Conservation (phyloP, 352 stramenopile genomes). For the Globisporangium lucens region DNA sequence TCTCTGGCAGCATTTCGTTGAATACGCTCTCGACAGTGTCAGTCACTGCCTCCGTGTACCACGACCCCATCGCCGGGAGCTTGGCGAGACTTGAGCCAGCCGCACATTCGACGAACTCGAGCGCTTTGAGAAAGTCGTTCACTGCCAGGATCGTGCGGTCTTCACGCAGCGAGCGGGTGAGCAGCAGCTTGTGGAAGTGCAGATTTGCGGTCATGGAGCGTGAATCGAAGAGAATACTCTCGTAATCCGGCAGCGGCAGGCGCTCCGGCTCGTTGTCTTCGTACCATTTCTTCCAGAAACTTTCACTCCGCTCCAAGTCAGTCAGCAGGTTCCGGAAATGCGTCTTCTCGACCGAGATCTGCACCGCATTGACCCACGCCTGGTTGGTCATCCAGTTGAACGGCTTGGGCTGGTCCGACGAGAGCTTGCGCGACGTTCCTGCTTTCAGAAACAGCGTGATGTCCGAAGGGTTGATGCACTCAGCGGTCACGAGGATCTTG, state of each 20-base stretch:
- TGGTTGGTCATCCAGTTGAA: slow-evolving; percentile 66
- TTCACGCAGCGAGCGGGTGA: slow-evolving; percentile 66
- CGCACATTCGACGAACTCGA: slow-evolving; percentile 58
- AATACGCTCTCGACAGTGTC: slow-evolving; percentile 74
- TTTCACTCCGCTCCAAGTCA: slow-evolving; percentile 71
- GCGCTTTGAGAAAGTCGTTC: slow-evolving; percentile 55
- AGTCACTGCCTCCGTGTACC: slow-evolving; percentile 61
- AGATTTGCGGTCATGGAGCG: slow-evolving; percentile 59
- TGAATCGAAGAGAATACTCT: slow-evolving; percentile 59
- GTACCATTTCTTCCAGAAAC: slow-evolving; percentile 69
- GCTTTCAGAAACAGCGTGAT: slow-evolving; percentile 75
- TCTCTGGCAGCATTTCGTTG: slow-evolving; percentile 62
- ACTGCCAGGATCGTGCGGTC: slow-evolving; percentile 74
- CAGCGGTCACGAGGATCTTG: slow-evolving; percentile 72
- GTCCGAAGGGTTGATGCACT: slow-evolving; percentile 49
- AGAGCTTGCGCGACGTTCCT: slow-evolving; percentile 57
- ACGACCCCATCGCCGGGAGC: slow-evolving; percentile 57
- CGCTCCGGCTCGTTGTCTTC: slow-evolving; percentile 79
- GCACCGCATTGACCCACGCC: slow-evolving; percentile 67
- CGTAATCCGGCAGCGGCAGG: slow-evolving; percentile 62
- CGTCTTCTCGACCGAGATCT: slow-evolving; percentile 62
- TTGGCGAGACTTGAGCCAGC: slow-evolving; percentile 27
- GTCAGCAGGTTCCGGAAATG: slow-evolving; percentile 60
- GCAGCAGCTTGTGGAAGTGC: slow-evolving; percentile 65
- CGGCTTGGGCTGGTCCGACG: slow-evolving; percentile 64